These are phyloP conservation scores for Sordariomycetes sp. DNA, from an alignment of 2,329 filamentous ascomycete species.

Conservation along the genomic window DNA sequence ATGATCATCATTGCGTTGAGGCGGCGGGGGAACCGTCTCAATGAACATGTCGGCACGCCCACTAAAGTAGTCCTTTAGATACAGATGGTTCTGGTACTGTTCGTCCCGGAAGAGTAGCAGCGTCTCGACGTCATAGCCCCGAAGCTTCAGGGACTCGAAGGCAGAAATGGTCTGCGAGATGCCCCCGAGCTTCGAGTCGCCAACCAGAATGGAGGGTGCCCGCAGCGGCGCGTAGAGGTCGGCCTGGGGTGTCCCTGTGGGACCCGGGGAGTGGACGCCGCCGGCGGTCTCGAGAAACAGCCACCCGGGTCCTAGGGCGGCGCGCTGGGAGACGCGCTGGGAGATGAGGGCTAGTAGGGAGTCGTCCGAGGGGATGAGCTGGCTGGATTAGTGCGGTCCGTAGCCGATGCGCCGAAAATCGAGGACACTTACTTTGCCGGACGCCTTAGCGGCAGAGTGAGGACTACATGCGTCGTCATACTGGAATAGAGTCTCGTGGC, in stretches of 20 bases:
- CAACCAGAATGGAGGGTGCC: conserved; percentile 61
- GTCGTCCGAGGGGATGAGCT: conserved; percentile 6
- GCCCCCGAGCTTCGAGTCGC: conserved; percentile 63
- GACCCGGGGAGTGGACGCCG: conserved; percentile 67
- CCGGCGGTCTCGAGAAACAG: conserved; percentile 71
- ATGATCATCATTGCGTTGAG: conserved; percentile 24
- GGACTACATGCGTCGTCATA: conserved; percentile 66
- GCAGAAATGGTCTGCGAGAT: conserved; percentile 72
- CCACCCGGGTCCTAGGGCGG: conserved; percentile 33
- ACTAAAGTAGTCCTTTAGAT: conserved; percentile 54
- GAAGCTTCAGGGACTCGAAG: conserved; percentile 63
- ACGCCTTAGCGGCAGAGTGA: conserved; percentile 51
- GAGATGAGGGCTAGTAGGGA: conserved; percentile 24
- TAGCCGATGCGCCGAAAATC: neutral
- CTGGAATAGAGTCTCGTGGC: conserved; percentile 48
- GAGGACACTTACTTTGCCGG: conserved; percentile 23
- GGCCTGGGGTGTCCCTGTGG: conserved; percentile 63
- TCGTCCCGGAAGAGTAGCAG: conserved; percentile 56
- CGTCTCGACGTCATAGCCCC: conserved; percentile 64
- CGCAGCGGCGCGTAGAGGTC: conserved; percentile 65
- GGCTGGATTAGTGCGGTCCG: neutral
- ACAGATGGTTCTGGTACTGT: conserved; percentile 54
- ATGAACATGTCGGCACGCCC: conserved; percentile 43
- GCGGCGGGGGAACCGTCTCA: conserved; percentile 45
- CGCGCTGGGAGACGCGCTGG: conserved; percentile 28